These are phyloP conservation scores for Cyclotella sp. DNA, from an alignment of 108 stramenopile genomes.

Conservation along the genomic window DNA sequence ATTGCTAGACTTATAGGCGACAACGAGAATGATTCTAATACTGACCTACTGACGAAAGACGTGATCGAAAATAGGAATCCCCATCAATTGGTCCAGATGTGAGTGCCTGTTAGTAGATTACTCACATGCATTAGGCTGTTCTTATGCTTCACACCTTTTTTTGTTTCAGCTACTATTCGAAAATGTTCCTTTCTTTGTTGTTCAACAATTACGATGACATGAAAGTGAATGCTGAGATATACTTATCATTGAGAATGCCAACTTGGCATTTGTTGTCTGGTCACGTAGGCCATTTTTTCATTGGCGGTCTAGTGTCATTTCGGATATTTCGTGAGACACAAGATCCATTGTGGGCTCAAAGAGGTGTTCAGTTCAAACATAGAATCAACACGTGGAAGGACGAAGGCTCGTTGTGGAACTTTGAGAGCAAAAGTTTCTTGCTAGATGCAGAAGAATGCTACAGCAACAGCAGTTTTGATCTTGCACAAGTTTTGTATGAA, in stretches of 20 bases:
- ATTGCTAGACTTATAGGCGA: background rate
- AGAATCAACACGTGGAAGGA: conserved; percentile 13
- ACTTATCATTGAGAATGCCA: background rate
- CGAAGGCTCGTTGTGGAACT: conserved; percentile 24
- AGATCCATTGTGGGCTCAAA: conserved; percentile 2
- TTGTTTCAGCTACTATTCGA: background rate
- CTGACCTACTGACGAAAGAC: background rate
- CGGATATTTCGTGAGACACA: conserved; percentile 21
- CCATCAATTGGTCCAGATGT: background rate
- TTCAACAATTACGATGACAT: background rate
- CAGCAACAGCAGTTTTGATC: background rate
- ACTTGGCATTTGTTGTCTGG: background rate
- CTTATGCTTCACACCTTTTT: background rate
- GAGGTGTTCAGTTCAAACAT: conserved; percentile 8
- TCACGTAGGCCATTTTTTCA: background rate
- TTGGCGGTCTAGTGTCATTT: conserved; percentile 17
- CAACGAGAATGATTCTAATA: too few species aligned
- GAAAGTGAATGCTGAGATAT: conserved; percentile 5
- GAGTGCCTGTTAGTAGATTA: background rate
- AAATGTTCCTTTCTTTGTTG: conserved; percentile 5
- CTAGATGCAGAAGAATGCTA: conserved; percentile 33
- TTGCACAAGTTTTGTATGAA: conserved; percentile 12
- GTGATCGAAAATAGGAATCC: background rate
- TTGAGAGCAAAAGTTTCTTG: conserved; percentile 24
- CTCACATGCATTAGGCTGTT: too few species aligned